Percentiles rank a stretch among this genome's conserved stretches.
Conservation (phyloP, 805 yeast genomes). For the Hanseniaspora thailandica region DNA sequence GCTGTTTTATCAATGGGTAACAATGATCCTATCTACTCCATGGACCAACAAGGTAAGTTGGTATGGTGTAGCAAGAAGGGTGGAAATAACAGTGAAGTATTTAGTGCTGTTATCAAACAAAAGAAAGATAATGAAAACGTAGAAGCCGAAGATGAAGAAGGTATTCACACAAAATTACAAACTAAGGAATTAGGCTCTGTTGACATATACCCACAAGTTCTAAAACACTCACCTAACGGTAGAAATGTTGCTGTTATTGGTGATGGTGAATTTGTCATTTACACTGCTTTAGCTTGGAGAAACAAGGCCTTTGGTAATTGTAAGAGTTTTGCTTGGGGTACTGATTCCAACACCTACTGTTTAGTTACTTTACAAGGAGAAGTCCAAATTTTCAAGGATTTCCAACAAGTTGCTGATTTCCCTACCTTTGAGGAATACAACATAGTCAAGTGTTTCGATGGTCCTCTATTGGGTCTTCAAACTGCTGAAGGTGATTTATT, state of each 20-base stretch:
- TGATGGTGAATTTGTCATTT: slow-evolving; percentile 92
- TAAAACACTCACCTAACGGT: slow-evolving; percentile 92
- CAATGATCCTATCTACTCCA: slow-evolving; percentile 84
- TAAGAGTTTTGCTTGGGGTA: slow-evolving; percentile 87
- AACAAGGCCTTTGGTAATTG: slow-evolving; percentile 87
- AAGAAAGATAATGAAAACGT: slow-evolving; percentile 17
- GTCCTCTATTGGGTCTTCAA: slow-evolving; percentile 75
- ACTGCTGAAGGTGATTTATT: slow-evolving; percentile 66
- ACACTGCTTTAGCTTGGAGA: slow-evolving; percentile 97
- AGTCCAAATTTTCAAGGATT: slow-evolving; percentile 68
- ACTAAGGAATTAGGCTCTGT: slow-evolving; percentile 89
- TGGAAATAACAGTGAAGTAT: slow-evolving; percentile 48
- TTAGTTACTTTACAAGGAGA: slow-evolving; percentile 55
- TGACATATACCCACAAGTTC: slow-evolving; percentile 79
- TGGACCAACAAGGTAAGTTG: slow-evolving; percentile 87
- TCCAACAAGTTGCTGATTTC: slow-evolving; percentile 60
- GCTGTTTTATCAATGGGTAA: slow-evolving; percentile 82
- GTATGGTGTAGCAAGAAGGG: slow-evolving; percentile 68
- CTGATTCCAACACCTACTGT: slow-evolving; percentile 79
- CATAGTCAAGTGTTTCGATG: slow-evolving; percentile 75
- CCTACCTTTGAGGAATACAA: slow-evolving; percentile 55
- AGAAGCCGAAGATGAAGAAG: slow-evolving; percentile 65
- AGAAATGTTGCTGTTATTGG: slow-evolving; percentile 94
- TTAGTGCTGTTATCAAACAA: slow-evolving; percentile 67
- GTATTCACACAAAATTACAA: slow-evolving; percentile 45